Conservation (phyloP, 306 rosid species). For the Ammopiptanthus mongolicus region DNA sequence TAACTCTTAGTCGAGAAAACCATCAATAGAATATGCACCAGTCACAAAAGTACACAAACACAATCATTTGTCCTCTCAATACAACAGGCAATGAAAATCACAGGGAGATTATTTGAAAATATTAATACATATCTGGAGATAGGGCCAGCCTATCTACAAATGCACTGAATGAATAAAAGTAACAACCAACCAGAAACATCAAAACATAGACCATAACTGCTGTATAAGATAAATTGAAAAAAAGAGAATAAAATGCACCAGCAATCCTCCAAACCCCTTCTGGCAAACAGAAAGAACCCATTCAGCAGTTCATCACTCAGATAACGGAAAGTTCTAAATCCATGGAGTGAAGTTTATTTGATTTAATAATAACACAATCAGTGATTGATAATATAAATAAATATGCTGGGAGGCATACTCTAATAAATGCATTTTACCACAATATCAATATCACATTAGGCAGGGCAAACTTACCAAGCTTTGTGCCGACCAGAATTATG, state of each 20-base stretch:
- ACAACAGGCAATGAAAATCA: not conserved
- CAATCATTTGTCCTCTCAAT: not conserved
- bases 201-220: not conserved
- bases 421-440: not conserved
- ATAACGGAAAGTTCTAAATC: not conserved
- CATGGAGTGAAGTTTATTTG: not conserved
- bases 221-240: not conserved
- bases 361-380: not conserved
- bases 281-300: not conserved
- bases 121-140: not conserved
- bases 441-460: constrained; percentile 12
- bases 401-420: not conserved
- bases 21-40: not conserved
- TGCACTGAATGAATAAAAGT: constrained; percentile 2
- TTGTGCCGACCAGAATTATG: constrained; percentile 92
- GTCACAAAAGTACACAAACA: not conserved
- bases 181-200: constrained; percentile 5
- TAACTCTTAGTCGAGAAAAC: not conserved
- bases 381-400: not conserved
- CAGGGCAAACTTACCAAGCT: constrained; percentile 63
- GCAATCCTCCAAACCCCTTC: not conserved
- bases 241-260: not conserved
- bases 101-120: not conserved
- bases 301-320: not conserved
- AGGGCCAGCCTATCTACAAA: not conserved